These are phyloP conservation scores for Magnaporthiopsis incrustans DNA, from an alignment of 2,329 filamentous ascomycete genomes.

Conservation along the genomic window DNA sequence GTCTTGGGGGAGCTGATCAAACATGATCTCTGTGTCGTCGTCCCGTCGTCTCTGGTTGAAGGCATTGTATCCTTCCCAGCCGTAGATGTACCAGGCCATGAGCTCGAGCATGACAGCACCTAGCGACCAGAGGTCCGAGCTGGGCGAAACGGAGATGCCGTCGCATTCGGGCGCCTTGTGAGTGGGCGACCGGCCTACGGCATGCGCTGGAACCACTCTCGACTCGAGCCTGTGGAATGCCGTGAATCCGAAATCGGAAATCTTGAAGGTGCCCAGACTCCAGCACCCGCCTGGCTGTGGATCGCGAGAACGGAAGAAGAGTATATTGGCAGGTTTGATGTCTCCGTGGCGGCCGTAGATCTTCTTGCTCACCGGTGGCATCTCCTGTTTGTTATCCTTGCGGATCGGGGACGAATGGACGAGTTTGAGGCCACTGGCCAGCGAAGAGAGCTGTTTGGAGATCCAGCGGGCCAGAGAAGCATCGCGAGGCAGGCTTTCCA, in stretches of 20 bases:
- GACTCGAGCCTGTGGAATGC: constrained; percentile 7
- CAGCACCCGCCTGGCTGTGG: not conserved
- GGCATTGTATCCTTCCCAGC: not conserved
- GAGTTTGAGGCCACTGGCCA: constrained; percentile 10
- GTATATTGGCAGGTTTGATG: constrained; percentile 17
- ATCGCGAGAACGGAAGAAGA: constrained; percentile 10
- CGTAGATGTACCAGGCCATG: constrained; percentile 8
- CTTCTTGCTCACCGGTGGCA: constrained; percentile 8
- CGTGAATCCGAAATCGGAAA: constrained; percentile 13
- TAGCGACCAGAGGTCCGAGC: constrained; percentile 15
- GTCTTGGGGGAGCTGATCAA: not conserved
- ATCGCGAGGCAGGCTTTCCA: not conserved
- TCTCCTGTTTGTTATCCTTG: not conserved
- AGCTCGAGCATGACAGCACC: constrained; percentile 17
- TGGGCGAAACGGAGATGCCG: not conserved
- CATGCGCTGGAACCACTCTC: not conserved
- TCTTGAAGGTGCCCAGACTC: constrained; percentile 3
- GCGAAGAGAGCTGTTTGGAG: constrained; percentile 12
- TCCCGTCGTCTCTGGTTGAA: not conserved
- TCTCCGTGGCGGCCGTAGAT: constrained; percentile 14
- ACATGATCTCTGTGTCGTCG: not conserved
- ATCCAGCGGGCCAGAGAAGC: constrained; percentile 10
- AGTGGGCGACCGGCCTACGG: not conserved
- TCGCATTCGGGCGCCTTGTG: constrained; percentile 12
- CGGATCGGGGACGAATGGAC: not conserved